A percentile compares a stretch with the other conserved stretches of the same genome.
Conservation (phyloP, 768 basidiomycete genomes). For the Mycena crocata region DNA sequence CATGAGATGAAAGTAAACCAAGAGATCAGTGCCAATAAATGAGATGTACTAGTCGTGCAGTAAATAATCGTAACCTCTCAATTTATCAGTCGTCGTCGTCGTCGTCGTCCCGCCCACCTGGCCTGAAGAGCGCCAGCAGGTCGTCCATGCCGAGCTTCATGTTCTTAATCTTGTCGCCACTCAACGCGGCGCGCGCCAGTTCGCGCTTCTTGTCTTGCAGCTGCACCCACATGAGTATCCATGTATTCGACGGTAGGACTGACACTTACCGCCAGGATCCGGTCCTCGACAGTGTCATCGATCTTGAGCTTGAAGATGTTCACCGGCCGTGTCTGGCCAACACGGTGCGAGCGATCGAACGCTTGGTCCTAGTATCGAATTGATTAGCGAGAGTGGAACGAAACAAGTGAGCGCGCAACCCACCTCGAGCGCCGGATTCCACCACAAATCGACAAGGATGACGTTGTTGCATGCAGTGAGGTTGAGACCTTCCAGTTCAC, state of each 20-base stretch:
- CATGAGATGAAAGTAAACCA: too few species aligned
- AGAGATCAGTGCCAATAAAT: too few species aligned
- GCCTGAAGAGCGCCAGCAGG: constrained; percentile 81
- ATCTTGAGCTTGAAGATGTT: constrained; percentile 92
- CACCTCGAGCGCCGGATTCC: constrained; percentile 90
- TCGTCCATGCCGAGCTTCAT: constrained; percentile 89
- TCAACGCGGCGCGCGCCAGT: constrained; percentile 84
- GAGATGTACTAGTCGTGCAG: background rate
- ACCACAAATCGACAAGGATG: constrained; percentile 94
- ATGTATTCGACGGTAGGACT: background rate
- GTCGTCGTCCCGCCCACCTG: constrained; percentile 68
- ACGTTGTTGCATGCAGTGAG: constrained; percentile 95
- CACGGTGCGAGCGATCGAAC: constrained; percentile 91
- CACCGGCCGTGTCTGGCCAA: constrained; percentile 89
- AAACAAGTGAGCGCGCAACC: background rate
- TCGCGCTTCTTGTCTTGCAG: constrained; percentile 95
- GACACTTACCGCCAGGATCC: constrained; percentile 74
- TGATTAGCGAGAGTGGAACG: background rate
- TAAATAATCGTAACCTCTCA: background rate
- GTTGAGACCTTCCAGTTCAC: constrained; percentile 78
- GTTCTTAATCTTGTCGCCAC: constrained; percentile 89
- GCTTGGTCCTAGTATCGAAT: constrained; percentile 78
- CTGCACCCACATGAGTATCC: constrained; percentile 44
- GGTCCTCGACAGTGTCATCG: constrained; percentile 86
- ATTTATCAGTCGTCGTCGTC: constrained; percentile 49